Percentiles rank a stretch among this genome's conserved stretches.
Evolutionary conservation across 129 eudicot genomes (phyloP).

Genomic region (Pulicaria dysenterica): DNA sequence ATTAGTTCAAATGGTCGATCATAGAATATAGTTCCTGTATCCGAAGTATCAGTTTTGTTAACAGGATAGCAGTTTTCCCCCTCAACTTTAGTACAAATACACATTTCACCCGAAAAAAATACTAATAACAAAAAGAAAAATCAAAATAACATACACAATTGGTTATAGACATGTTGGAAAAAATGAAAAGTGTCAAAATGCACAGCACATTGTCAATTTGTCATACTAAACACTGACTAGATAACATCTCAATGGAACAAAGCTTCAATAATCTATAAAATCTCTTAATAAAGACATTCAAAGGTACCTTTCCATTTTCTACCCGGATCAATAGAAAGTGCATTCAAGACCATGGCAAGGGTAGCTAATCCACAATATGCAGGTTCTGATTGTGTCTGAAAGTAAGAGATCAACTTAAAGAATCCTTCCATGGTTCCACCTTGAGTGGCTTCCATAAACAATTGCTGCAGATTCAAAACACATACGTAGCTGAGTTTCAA

Average conservation of each 20-base stretch:
- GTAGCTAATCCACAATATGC: constrained; percentile 99
- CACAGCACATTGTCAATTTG: neutral
- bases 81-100: too few relatives aligned
- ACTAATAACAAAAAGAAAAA: too few relatives aligned
- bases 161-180: too few relatives aligned
- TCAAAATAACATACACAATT: neutral
- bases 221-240: neutral
- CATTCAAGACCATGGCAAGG: constrained; percentile 97
- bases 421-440: constrained; percentile 96
- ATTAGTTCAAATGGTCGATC: too few relatives aligned
- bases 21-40: too few relatives aligned
- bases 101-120: too few relatives aligned
- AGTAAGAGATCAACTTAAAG: constrained; percentile 84
- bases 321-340: constrained; percentile 96
- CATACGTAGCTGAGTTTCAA: constrained; percentile 16
- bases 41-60: too few relatives aligned
- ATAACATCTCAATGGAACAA: neutral
- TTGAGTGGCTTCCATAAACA: constrained; percentile 83
- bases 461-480: constrained; percentile 63
- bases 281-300: neutral
- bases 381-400: constrained; percentile 98
- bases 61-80: too few relatives aligned
- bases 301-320: constrained; percentile 95
- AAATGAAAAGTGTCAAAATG: constrained; percentile 11
- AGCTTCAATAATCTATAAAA: neutral